These are phyloP conservation scores for Leccinum subatratum DNA, from an alignment of 1,284 basidiomycete genomes.

Conservation along the genomic window DNA sequence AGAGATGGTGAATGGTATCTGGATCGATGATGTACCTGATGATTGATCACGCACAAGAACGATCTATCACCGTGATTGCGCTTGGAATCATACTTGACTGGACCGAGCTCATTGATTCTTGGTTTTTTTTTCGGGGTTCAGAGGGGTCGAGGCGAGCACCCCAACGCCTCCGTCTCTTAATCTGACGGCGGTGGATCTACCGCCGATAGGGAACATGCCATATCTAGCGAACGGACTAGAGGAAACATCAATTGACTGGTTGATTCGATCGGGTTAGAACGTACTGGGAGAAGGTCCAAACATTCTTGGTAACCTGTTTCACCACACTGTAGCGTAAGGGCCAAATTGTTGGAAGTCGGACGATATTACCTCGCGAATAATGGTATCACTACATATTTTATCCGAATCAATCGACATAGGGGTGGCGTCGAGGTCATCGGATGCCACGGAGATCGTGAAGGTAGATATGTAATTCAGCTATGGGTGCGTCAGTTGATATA, in stretches of 20 bases:
- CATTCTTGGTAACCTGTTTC: conserved; percentile 47
- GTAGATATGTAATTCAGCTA: conserved; percentile 64
- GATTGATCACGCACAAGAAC: neutral
- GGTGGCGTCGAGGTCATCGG: conserved; percentile 52
- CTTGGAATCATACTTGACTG: conserved; percentile 53
- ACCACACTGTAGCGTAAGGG: conserved; percentile 1
- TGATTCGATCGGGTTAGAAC: conserved; percentile 15
- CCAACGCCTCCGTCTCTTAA: conserved; percentile 72
- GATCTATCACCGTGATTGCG: neutral
- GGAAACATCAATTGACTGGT: conserved; percentile 11
- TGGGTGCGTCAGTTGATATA: conserved; percentile 3
- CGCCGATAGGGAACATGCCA: conserved; percentile 69
- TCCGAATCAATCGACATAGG: conserved; percentile 1
- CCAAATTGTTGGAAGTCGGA: neutral
- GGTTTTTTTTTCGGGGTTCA: conserved; percentile 67
- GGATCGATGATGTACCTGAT: conserved; percentile 63
- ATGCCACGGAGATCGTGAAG: conserved; percentile 63
- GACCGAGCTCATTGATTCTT: conserved; percentile 70
- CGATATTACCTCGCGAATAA: conserved; percentile 29
- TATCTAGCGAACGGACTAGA: conserved; percentile 65
- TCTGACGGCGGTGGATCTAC: conserved; percentile 79
- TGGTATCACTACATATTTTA: conserved; percentile 17
- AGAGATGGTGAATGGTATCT: conserved; percentile 64
- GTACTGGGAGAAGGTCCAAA: conserved; percentile 74
- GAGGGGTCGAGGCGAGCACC: conserved; percentile 81